Evolutionary conservation across 129 eudicot genomes (phyloP).

Genomic region (Chrysanthemum makinoi): DNA sequence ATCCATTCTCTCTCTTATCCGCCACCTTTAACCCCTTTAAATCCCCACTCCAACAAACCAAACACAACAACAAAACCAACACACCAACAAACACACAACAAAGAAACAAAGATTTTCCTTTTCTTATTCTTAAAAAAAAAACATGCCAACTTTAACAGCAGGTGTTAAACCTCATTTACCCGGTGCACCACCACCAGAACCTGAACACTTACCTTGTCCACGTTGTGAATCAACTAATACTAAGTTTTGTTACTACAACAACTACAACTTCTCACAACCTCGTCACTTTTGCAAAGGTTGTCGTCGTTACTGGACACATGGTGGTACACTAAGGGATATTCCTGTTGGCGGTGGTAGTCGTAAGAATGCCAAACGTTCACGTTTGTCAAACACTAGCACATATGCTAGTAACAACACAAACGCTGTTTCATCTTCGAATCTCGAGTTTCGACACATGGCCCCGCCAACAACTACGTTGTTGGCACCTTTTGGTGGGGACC

Average conservation of each 20-base stretch:
- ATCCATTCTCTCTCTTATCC: constrained; percentile 1
- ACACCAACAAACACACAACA: not conserved
- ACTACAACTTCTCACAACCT: constrained; percentile 92
- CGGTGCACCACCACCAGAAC: constrained; percentile 64
- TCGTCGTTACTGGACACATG: constrained; percentile 83
- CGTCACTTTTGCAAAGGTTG: constrained; percentile 81
- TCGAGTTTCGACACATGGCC: constrained; percentile 38
- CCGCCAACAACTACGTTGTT: constrained; percentile 32
- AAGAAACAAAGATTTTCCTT: no score
- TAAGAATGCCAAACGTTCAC: constrained; percentile 56
- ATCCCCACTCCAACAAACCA: constrained; percentile 27
- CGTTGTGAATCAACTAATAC: constrained; percentile 80
- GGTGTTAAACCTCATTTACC: not conserved
- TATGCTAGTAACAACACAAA: not conserved
- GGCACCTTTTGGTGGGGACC: constrained; percentile 40
- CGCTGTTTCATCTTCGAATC: not conserved
- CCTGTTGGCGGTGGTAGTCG: constrained; percentile 78
- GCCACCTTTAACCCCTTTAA: constrained; percentile 32
- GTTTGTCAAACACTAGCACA: constrained; percentile 11
- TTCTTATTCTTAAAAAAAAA: not conserved
- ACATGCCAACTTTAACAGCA: constrained; percentile 34
- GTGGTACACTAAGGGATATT: constrained; percentile 73
- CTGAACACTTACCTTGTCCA: constrained; percentile 79
- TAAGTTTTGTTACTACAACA: constrained; percentile 89
- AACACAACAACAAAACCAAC: not conserved